phyloP scores from a whole-genome alignment of 2,329 filamentous ascomycete genomes.

The Botrytis aclada region DNA sequence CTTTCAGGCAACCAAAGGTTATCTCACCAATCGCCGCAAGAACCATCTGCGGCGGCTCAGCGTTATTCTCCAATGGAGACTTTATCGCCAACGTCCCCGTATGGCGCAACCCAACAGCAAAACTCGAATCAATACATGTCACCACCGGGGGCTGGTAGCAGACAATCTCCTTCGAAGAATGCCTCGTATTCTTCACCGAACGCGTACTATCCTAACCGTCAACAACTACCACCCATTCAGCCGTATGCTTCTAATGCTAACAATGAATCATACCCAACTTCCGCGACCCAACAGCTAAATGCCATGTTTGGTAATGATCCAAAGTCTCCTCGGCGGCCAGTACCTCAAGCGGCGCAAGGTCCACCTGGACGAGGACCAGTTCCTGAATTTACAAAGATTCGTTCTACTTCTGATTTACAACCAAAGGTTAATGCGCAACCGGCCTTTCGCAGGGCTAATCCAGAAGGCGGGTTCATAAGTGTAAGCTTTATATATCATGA shows the following conservation, averaged over 20 bases:
- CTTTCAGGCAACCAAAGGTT: constrained; percentile 50
- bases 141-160: constrained; percentile 48
- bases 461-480: constrained; percentile 96
- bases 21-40: constrained; percentile 68
- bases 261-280: constrained; percentile 69
- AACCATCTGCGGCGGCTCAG: constrained; percentile 79
- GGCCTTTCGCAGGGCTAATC: constrained; percentile 86
- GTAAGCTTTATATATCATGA: constrained; percentile 50
- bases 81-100: constrained; percentile 76
- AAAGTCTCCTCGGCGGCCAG: constrained; percentile 56
- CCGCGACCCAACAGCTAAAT: constrained; percentile 69
- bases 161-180: constrained; percentile 76
- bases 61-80: constrained; percentile 96
- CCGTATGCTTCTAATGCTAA: constrained; percentile 63
- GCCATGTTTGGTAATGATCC: constrained; percentile 56
- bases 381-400: constrained; percentile 81
- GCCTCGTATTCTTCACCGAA: constrained; percentile 57
- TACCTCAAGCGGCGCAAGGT: constrained; percentile 45
- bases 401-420: constrained; percentile 68
- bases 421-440: constrained; percentile 85
- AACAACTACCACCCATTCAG: constrained; percentile 72
- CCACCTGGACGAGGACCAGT: constrained; percentile 63
- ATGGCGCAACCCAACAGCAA: constrained; percentile 59
- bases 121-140: constrained; percentile 45
- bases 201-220: constrained; percentile 53